Conservation (phyloP, 1,284 basidiomycete species). For the Apiotrichum brassicae region DNA sequence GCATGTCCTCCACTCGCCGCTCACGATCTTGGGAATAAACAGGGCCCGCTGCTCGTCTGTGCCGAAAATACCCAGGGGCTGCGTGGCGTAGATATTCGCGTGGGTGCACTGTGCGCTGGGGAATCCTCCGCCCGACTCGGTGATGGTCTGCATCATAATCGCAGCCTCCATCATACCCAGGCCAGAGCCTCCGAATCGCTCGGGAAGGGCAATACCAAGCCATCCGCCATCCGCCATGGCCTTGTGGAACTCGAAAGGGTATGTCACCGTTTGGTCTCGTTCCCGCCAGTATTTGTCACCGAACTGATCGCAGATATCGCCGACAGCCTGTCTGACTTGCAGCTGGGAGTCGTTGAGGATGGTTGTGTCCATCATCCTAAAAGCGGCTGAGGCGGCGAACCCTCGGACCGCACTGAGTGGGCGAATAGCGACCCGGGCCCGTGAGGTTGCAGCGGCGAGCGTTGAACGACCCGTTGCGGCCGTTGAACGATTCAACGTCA, state of each 20-base stretch:
- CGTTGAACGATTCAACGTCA: no score
- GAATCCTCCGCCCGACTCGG: slow-evolving; percentile 16
- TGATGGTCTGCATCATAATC: slow-evolving; percentile 20
- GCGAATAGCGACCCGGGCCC: no score
- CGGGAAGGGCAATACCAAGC: slow-evolving; percentile 16
- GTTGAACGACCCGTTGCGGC: no score
- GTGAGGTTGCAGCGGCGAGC: no score
- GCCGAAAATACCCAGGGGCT: slow-evolving; percentile 16
- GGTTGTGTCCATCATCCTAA: slow-evolving; percentile 14
- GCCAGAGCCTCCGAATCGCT: slow-evolving; percentile 13
- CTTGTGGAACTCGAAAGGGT: slow-evolving; percentile 19
- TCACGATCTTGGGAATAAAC: slow-evolving; percentile 16
- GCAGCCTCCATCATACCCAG: slow-evolving; percentile 13
- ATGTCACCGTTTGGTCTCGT: slow-evolving; percentile 9
- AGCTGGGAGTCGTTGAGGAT: slow-evolving; percentile 17
- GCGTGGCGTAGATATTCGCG: slow-evolving; percentile 17
- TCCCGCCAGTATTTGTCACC: slow-evolving; percentile 18
- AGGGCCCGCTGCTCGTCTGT: slow-evolving; percentile 13
- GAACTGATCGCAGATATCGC: slow-evolving; percentile 4
- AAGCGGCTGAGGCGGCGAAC: background rate
- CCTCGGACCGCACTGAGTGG: no score
- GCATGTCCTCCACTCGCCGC: slow-evolving; percentile 14
- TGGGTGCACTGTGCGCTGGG: slow-evolving; percentile 17
- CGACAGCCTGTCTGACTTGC: slow-evolving; percentile 11
- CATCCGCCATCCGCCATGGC: slow-evolving; percentile 16